Conservation (phyloP, 805 yeast genomes). For the Saccharomycopsis synnaedendra region DNA sequence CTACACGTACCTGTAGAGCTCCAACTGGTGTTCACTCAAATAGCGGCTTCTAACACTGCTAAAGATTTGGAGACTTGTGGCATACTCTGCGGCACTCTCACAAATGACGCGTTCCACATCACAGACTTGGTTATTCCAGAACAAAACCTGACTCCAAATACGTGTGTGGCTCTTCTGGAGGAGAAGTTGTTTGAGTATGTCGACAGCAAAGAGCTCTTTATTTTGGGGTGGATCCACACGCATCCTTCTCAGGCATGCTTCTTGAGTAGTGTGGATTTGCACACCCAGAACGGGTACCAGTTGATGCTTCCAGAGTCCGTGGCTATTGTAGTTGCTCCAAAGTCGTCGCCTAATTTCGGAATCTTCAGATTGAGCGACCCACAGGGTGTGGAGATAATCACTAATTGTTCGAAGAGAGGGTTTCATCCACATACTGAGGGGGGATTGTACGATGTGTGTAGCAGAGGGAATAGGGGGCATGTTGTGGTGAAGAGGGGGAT, state of each 20-base stretch:
- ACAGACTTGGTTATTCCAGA: conserved; percentile 53
- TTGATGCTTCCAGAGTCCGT: conserved; percentile 60
- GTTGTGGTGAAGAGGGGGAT: conserved; percentile 33
- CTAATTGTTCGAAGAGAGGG: conserved; percentile 36
- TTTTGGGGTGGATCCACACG: conserved; percentile 69
- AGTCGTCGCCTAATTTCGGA: conserved; percentile 36
- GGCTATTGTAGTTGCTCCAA: conserved; percentile 57
- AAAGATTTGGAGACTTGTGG: conserved; percentile 55
- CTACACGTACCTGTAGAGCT: conserved; percentile 40
- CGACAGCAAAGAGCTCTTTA: conserved; percentile 43
- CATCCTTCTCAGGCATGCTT: conserved; percentile 69
- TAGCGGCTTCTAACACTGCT: conserved; percentile 39
- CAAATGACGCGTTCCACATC: conserved; percentile 49
- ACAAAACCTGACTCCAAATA: conserved; percentile 50
- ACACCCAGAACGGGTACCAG: conserved; percentile 59
- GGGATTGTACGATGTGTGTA: conserved; percentile 38
- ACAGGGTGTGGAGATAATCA: conserved; percentile 45
- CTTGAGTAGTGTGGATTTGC: conserved; percentile 53
- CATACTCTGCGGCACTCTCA: conserved; percentile 50
- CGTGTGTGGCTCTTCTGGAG: conserved; percentile 52
- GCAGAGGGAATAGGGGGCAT: conserved; percentile 32
- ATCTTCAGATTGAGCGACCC: conserved; percentile 55
- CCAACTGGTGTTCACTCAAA: conserved; percentile 30
- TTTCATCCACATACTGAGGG: conserved; percentile 54
- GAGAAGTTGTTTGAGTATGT: conserved; percentile 44